Conservation (phyloP, 1,284 basidiomycete genomes). For the Sanguinoderma infundibulare region DNA sequence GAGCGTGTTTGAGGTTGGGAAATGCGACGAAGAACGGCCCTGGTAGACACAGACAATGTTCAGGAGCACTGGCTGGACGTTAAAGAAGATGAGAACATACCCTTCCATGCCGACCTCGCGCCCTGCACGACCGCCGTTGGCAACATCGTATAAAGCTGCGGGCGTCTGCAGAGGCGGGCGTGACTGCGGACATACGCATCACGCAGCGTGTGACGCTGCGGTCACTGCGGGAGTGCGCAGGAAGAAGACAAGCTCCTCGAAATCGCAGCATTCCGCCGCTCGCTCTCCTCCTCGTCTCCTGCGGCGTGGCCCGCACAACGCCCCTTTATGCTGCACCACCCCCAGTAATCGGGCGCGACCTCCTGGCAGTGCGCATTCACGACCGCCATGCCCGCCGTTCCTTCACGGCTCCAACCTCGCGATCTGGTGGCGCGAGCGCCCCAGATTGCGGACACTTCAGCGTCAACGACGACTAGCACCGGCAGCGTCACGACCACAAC, state of each 20-base stretch:
- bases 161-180: constrained; percentile 1
- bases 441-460: not conserved
- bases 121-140: constrained; percentile 37
- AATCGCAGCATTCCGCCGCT: constrained; percentile 13
- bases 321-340: not conserved
- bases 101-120: constrained; percentile 48
- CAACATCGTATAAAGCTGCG: constrained; percentile 29
- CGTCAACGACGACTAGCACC: not conserved
- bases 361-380: not conserved
- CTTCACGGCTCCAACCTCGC: not conserved
- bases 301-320: not conserved
- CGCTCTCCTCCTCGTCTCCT: constrained; percentile 10
- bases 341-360: not conserved
- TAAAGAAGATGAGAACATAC: constrained; percentile 25
- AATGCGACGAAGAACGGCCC: constrained; percentile 97
- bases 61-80: not conserved
- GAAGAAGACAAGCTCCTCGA: constrained; percentile 2
- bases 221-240: not conserved
- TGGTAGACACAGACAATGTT: constrained; percentile 34
- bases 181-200: not conserved
- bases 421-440: not conserved
- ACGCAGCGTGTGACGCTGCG: constrained; percentile 10
- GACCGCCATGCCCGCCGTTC: not conserved
- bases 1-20: constrained; percentile 85
- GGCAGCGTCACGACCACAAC: not conserved